Base-by-base conservation (phyloP, 2,329 filamentous ascomycete species). In the Ophiostoma angusticollis region DNA sequence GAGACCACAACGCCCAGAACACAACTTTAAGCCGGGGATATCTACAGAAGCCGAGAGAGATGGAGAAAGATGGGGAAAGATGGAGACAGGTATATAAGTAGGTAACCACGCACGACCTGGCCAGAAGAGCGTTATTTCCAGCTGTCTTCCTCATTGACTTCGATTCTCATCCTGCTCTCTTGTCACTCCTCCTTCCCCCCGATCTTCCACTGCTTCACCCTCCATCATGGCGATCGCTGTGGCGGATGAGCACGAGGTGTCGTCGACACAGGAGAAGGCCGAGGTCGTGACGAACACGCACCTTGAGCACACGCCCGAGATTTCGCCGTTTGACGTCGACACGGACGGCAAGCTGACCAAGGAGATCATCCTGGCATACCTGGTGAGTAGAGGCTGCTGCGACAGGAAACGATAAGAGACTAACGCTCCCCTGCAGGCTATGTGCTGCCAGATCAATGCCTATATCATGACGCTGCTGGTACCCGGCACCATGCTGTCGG, bases 401-500 rank as follows among this genome's bases (percentile, higher is more conserved):
- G n/a, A n/a, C n/a, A n/a, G n/a, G n/a, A n/a, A n/a, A n/a, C n/a
- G n/a, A n/a, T n/a, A n/a, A n/a, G n/a, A 6, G 13, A 19, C 31
- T 33, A 19, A 33, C 31, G 11, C 6, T 7, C 19, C 5, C 19
- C 25, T 13, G n/a, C n/a, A 44, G 42, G 30, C 45, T 9, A 40
- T 47, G 14, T 43, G 44, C 36, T 42, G 41, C 23, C 43, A 45
- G 40, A 45, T 45, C 33, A 44, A 47, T n/a, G 43, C 42, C 19
- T 47, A 47, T 19, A 47, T 54, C 13, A 49, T 54, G 40, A 54
- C 52, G 9, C 40, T 47, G 17, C 40, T 47, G 13, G 44, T 47
- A 45, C 55, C 55, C n/a, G 50, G 54, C 8, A 49, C 54, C 2
- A 44, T 56, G 11, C 46, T 58, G 14, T 49, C 52, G 14, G 52